A percentile compares a stretch with the other conserved stretches of the same genome.
phyloP scores from a whole-genome alignment of 2,329 filamentous ascomycete genomes.

The Cladosporium oxysporum region DNA sequence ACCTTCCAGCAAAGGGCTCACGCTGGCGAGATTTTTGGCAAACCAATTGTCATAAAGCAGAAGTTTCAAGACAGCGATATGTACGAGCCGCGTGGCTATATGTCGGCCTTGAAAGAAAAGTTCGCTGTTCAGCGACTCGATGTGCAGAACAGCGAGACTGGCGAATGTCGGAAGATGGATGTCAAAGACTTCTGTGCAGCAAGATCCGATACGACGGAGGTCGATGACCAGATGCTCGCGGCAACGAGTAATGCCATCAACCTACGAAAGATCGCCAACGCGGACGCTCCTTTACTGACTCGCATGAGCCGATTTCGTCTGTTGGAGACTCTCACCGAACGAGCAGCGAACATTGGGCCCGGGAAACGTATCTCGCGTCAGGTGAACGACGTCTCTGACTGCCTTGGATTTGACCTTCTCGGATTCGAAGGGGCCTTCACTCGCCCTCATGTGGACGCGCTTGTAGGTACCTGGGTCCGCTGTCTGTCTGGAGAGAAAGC shows the following conservation, averaged over 20 bases:
- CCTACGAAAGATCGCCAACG: constrained; percentile 8
- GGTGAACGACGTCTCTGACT: constrained; percentile 1
- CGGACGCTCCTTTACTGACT: constrained; percentile 11
- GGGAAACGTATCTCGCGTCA: not conserved
- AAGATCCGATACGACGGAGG: not conserved
- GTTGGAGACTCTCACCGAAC: constrained; percentile 8
- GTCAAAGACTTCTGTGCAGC: constrained; percentile 4
- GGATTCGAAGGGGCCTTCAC: constrained; percentile 39
- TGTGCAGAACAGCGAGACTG: constrained; percentile 12
- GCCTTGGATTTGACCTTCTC: constrained; percentile 13
- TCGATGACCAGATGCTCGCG: not conserved
- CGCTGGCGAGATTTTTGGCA: constrained; percentile 6
- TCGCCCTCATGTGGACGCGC: constrained; percentile 17
- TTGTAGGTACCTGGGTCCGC: constrained; percentile 16
- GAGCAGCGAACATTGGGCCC: constrained; percentile 3
- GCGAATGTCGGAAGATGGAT: constrained; percentile 6
- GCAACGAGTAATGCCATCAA: constrained; percentile 7
- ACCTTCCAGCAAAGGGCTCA: constrained; percentile 4
- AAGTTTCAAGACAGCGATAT: constrained; percentile 17
- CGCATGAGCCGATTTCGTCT: constrained; percentile 16
- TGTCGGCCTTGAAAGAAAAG: not conserved
- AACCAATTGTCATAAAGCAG: constrained; percentile 16
- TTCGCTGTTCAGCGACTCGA: not conserved
- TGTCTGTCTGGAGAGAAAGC: constrained; percentile 15
- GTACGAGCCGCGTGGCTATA: constrained; percentile 8